Base-by-base conservation (phyloP, 306 rosid species). In the Quillaja saponaria region DNA sequence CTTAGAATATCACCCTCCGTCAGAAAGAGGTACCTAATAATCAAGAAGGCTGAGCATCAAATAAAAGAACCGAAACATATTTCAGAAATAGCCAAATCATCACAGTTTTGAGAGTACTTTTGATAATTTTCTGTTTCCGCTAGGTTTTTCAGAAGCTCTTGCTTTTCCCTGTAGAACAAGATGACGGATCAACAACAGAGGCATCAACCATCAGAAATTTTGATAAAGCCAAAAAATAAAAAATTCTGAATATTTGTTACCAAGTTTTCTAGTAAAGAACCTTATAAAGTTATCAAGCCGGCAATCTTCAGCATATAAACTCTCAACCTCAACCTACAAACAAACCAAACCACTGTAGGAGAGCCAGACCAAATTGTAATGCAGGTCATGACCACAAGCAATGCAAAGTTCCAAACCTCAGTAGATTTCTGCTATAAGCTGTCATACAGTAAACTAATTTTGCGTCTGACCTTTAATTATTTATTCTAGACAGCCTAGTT, bases 321-420 rank as follows among this genome's bases (percentile, higher is more conserved):
- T 76, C 60, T 61, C 82, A 76, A 83, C 85, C 71, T 85, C 97
- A 72, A 74, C 85, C 97, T 90, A 88, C 44, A n/a, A 76, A 79
- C 17, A 61, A 76, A 55, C 21, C 71, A 61, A 75, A 75, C 19
- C 28, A 44, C 9, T 40, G 39, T 55, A 25, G 51, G 63, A 63
- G 74, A 61, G 13, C 58, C 60, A 40, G 48, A 69, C 55, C 17
- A 56, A 69, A 59, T 56, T 39, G 49, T 18, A 20, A 55, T 42
- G 40, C 5, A 71, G 51, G 45, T 55, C 15, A 61, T 55, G 44
- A 67, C 51, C 17, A 11, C n/a, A n/a, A n/a, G n/a, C n/a, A 21
- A 28, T 46, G 25, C 21, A 50, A 10, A 11, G 13, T 40, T 37
- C 73, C 62, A 74, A 47, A 28, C 49, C 64, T 62, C 63, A 16